Evolutionary conservation across 495 filamentous ascomycete species (phyloP), one percentile per base, ranked within the genome.

Genomic region (Penicillium nucicola): DNA sequence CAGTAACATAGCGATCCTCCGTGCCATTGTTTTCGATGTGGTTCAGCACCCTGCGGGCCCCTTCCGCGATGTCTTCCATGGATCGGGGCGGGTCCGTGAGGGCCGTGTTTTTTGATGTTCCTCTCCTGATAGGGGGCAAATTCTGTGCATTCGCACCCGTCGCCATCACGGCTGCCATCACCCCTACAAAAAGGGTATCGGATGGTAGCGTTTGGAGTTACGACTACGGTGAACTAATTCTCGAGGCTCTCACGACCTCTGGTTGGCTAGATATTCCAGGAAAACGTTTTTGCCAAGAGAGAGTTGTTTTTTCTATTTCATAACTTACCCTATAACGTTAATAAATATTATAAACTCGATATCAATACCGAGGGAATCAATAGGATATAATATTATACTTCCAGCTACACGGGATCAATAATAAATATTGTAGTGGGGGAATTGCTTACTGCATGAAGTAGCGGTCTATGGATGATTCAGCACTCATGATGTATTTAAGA

Each of bases 21-120:
- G 44, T 45, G 25, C 54, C 49, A 35, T 45, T 52, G 39, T 57
- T 57, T 42, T 57, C 48, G 5, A 53, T 53, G 30, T 53, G 42
- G 14, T 47, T 37, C 0, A 53, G 50, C 37, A 53, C 43, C 44
- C 30, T 32, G 18, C 37, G 43, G 31, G 37, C 43, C 18, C 50
- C 50, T 47, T 22, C 20, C 20, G 20, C 20, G 20, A 22, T 38
- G 30, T 53, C 51, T 14, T 48, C 37, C 36, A 42, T 47, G 18
- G 44, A 48, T 48, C 20, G 20, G 23, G 49, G 49, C 34, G 49
- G 41, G 33, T 52, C 32, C 33, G 33, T 42, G 34, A 40, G 41
- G n/a, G 35, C 49, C 49, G 35, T 38, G 42, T 17, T 45, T 52
- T 52, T 45, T 45, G 49, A 25, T 45, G 41, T 45, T 52, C 44